These are phyloP conservation scores for Penicillium antarcticum DNA, from an alignment of 495 filamentous ascomycete genomes.

Conservation along the genomic window DNA sequence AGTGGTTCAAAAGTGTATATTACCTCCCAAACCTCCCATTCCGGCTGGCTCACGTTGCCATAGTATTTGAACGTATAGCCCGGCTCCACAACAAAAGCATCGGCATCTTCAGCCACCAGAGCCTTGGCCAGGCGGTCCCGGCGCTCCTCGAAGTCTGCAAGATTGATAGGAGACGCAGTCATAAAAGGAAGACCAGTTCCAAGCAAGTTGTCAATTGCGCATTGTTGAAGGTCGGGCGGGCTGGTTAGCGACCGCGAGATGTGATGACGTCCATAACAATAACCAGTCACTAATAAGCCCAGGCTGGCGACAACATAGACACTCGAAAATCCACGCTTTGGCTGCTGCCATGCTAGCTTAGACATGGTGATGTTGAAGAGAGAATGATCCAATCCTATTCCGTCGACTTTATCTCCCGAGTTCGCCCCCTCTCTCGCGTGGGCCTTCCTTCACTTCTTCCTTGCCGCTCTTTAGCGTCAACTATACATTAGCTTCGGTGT, in stretches of 20 bases:
- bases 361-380: background rate
- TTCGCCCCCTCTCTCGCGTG: background rate
- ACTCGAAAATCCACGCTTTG: conserved; percentile 1
- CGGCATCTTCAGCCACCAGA: conserved; percentile 36
- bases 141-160: conserved; percentile 42
- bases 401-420: background rate
- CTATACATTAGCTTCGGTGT: background rate
- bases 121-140: conserved; percentile 46
- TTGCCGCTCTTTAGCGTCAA: background rate
- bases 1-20: background rate
- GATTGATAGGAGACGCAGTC: conserved; percentile 32
- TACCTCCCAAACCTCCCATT: conserved; percentile 57
- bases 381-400: background rate
- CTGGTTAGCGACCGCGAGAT: background rate
- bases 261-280: background rate
- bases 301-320: background rate
- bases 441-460: background rate
- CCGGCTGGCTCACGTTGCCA: conserved; percentile 49
- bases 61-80: conserved; percentile 59
- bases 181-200: conserved; percentile 44
- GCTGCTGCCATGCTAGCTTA: background rate
- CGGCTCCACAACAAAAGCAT: conserved; percentile 53
- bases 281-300: conserved; percentile 3
- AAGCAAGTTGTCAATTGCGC: conserved; percentile 41
- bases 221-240: conserved; percentile 32